Conservation (phyloP, 305 asterid species). For the Coffea humblotiana region DNA sequence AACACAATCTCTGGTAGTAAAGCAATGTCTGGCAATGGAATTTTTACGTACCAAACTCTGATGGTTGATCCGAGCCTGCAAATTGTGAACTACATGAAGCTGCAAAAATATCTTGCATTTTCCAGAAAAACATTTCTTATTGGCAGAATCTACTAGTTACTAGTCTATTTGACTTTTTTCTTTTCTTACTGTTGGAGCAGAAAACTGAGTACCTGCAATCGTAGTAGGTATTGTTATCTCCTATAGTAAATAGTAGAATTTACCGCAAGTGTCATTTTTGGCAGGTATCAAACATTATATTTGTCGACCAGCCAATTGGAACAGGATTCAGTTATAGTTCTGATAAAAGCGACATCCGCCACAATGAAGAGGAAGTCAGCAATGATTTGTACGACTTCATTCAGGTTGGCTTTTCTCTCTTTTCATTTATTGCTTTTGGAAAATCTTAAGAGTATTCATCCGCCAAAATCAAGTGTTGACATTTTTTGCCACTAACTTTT, state of each 20-base stretch:
- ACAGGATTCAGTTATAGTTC: conserved; percentile 87
- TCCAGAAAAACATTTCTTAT: background rate
- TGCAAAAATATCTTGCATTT: background rate
- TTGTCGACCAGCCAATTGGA: conserved; percentile 85
- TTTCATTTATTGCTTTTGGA: background rate
- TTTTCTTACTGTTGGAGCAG: background rate
- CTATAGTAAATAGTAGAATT: background rate
- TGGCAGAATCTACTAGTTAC: background rate
- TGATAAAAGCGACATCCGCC: conserved; percentile 51
- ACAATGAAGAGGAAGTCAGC: conserved; percentile 60
- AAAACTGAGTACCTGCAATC: background rate
- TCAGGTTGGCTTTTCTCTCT: conserved; percentile 47
- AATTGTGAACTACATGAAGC: background rate
- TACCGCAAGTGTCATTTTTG: conserved; percentile 2
- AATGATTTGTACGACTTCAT: conserved; percentile 76
- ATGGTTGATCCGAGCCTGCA: background rate
- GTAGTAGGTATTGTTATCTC: background rate
- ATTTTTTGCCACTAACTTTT: background rate
- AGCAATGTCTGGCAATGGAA: background rate
- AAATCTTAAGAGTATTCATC: background rate
- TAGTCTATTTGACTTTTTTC: background rate
- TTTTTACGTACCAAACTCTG: background rate
- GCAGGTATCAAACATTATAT: conserved; percentile 77
- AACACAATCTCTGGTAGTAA: background rate
- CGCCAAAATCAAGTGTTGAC: background rate